phyloP scores from a whole-genome alignment of 2,329 filamentous ascomycete genomes.

The Colletotrichum scovillei region DNA sequence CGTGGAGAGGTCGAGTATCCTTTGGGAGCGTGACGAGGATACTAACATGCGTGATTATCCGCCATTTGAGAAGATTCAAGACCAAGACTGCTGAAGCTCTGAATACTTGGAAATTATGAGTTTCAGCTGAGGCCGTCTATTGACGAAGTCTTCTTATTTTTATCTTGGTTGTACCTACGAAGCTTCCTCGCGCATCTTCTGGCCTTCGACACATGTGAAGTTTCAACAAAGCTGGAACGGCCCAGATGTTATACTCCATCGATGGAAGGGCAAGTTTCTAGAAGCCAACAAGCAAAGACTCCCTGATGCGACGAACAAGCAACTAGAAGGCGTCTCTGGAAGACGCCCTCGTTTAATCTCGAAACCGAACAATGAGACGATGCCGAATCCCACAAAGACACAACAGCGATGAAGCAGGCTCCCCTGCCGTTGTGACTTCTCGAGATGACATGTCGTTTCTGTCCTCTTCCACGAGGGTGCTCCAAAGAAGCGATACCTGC shows the following conservation, averaged over 20 bases:
- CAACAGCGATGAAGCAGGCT: neutral
- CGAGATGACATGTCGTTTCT: neutral
- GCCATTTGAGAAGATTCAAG: neutral
- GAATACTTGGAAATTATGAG: no score
- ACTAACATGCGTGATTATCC: neutral
- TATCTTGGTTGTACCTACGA: neutral
- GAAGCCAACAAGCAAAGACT: neutral
- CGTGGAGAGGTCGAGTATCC: neutral
- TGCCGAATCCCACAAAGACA: neutral
- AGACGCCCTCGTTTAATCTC: neutral
- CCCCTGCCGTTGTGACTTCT: neutral
- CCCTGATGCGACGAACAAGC: neutral
- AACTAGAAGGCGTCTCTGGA: neutral
- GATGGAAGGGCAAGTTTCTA: neutral
- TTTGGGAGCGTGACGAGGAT: neutral
- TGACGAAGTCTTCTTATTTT: neutral
- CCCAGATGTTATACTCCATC: neutral
- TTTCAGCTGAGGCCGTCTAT: neutral
- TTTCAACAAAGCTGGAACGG: neutral
- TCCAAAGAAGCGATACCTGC: neutral
- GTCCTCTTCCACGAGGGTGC: neutral
- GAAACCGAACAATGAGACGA: neutral
- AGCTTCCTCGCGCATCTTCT: neutral
- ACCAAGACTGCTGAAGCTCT: neutral
- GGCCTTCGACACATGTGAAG: no score